phyloP scores from a whole-genome alignment of 2,329 filamentous ascomycete genomes.

The Delphinella strobiligena region DNA sequence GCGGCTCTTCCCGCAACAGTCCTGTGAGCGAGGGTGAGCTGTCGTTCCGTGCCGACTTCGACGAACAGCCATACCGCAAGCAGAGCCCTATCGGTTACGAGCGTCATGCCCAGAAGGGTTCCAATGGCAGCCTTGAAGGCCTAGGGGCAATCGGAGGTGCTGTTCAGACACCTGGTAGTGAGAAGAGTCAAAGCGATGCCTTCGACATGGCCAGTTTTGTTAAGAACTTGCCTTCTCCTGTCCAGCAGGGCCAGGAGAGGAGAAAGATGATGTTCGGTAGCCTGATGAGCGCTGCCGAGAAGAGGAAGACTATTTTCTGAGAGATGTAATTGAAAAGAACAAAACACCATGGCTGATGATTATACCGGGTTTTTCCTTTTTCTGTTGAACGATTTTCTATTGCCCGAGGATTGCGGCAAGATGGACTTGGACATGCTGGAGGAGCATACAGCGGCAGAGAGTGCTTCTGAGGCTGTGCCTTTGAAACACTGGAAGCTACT shows the following conservation, averaged over 20 bases:
- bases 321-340: conserved; percentile 10
- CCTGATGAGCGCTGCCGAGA: conserved; percentile 74
- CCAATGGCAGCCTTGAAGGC: conserved; percentile 21
- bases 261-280: conserved; percentile 80
- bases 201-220: conserved; percentile 14
- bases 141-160: conserved; percentile 20
- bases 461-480: background rate
- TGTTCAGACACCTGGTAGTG: conserved; percentile 51
- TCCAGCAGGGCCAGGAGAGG: conserved; percentile 23
- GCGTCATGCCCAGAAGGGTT: conserved; percentile 25
- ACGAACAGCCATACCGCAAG: conserved; percentile 53
- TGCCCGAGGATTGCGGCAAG: no score
- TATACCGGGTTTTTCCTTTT: background rate
- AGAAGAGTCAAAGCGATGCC: conserved; percentile 11
- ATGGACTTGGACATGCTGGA: background rate
- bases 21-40: conserved; percentile 74
- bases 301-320: conserved; percentile 64
- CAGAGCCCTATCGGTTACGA: conserved; percentile 27
- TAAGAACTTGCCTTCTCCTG: conserved; percentile 23
- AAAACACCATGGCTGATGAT: background rate
- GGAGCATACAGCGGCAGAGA: background rate
- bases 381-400: no score
- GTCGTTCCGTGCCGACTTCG: conserved; percentile 60
- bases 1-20: conserved; percentile 52
- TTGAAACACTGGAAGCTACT: no score